phyloP scores from a whole-genome alignment of 495 filamentous ascomycete species.

The Daldinia grandis region DNA sequence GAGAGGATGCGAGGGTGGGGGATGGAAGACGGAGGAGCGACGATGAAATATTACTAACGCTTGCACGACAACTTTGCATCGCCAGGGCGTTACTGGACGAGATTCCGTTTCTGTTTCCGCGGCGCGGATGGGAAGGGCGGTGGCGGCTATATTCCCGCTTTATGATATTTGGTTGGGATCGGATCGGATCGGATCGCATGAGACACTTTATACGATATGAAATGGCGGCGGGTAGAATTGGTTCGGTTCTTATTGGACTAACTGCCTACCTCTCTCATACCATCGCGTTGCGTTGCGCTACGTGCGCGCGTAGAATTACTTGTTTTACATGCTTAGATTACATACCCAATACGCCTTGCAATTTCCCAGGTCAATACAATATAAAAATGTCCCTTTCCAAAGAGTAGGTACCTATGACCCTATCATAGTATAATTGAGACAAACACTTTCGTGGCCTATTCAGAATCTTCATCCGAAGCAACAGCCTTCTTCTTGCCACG shows the following conservation, averaged over 20 bases:
- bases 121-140: background rate
- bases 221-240: background rate
- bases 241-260: background rate
- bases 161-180: background rate
- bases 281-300: background rate
- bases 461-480: conserved; percentile 50
- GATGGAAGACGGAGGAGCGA: background rate
- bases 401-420: no score
- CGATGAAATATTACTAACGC: background rate
- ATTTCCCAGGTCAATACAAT: conserved; percentile 11
- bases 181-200: no score
- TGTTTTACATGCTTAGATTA: conserved; percentile 1
- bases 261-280: background rate
- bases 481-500: conserved; percentile 46
- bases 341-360: conserved; percentile 28
- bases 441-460: conserved; percentile 22
- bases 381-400: background rate
- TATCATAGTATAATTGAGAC: background rate
- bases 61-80: conserved; percentile 3
- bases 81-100: background rate
- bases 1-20: background rate
- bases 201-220: background rate
- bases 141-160: background rate
- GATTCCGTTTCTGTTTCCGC: background rate
- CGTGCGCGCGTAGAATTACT: conserved; percentile 9